phyloP scores from a whole-genome alignment of 73 alveolate genomes.

The Tetrahymena borealis region DNA sequence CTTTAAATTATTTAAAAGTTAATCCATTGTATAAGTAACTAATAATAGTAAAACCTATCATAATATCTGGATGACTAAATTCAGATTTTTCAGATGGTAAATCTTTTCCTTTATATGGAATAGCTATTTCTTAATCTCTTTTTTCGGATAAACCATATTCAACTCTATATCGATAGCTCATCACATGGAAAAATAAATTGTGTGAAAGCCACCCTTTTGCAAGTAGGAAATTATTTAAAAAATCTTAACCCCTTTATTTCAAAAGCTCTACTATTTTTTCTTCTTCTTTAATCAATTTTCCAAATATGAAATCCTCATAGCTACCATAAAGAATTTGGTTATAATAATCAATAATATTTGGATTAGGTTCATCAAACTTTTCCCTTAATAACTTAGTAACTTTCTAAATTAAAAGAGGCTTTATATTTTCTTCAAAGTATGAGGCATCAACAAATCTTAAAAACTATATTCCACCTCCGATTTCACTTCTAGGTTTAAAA shows the following conservation, averaged over 20 bases:
- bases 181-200: neutral
- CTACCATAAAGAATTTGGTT: neutral
- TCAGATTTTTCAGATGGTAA: conserved; percentile 45
- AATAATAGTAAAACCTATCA: conserved; percentile 23
- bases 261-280: neutral
- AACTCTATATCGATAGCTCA: neutral
- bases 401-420: neutral
- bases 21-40: conserved; percentile 39
- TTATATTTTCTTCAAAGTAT: neutral
- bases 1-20: neutral
- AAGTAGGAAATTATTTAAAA: neutral
- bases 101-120: conserved; percentile 45
- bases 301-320: neutral
- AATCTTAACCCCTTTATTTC: neutral
- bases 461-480: neutral
- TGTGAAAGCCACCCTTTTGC: neutral
- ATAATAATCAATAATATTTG: neutral
- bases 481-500: neutral
- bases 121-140: neutral
- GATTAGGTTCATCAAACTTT: neutral
- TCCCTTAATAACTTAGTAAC: neutral
- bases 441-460: neutral
- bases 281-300: neutral
- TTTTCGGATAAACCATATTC: neutral
- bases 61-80: conserved; percentile 47